Percentiles rank a stretch among this genome's conserved stretches.
phyloP scores from a whole-genome alignment of 805 yeast species.

The Saccharomyces mikatae region DNA sequence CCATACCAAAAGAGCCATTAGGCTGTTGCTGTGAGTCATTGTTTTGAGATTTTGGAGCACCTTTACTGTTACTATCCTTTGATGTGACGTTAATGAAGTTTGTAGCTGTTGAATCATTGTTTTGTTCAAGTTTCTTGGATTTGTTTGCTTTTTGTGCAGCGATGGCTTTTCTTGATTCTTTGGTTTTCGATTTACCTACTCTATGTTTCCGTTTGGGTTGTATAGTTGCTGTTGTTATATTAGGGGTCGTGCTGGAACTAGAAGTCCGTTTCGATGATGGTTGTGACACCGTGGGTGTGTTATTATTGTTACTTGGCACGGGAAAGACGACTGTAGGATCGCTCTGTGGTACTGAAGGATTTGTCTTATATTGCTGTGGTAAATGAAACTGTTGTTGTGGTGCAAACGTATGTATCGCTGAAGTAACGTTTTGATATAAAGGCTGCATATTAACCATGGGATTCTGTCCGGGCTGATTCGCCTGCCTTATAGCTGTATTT shows the following conservation, averaged over 20 bases:
- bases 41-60: background rate
- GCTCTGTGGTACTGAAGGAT: background rate
- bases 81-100: background rate
- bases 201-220: background rate
- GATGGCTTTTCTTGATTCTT: background rate
- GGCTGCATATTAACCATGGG: background rate
- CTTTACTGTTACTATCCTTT: background rate
- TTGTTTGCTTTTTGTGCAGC: background rate
- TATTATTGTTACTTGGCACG: background rate
- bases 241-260: background rate
- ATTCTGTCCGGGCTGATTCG: background rate
- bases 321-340: background rate
- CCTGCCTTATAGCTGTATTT: background rate
- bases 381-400: background rate
- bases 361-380: background rate
- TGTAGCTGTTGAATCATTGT: background rate
- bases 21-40: background rate
- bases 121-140: background rate
- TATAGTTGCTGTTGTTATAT: background rate
- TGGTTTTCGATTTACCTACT: background rate
- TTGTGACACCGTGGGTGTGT: background rate
- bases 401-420: background rate
- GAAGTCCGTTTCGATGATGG: background rate
- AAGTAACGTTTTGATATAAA: background rate
- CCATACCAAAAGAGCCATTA: background rate